phyloP scores from a whole-genome alignment of 192 early-diverging fungal genomes.

The Coemansia pectinata region DNA sequence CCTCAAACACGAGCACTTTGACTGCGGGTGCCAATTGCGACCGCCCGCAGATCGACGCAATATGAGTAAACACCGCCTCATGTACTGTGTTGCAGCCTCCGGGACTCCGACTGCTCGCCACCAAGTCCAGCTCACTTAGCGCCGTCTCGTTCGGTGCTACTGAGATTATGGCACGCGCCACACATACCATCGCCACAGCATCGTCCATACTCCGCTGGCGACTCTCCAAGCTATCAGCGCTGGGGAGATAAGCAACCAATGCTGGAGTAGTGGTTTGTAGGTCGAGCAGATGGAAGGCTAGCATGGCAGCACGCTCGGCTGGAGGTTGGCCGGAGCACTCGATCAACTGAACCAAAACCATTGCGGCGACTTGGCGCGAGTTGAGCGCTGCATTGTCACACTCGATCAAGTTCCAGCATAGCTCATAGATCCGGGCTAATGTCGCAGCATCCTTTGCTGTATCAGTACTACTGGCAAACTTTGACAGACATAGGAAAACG shows the following conservation, averaged over 20 bases:
- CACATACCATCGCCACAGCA: slow-evolving; percentile 53
- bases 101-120: slow-evolving; percentile 4
- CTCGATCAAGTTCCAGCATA: slow-evolving; percentile 38
- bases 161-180: slow-evolving; percentile 45
- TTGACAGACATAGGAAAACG: slow-evolving; percentile 38
- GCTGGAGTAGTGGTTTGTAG: background rate
- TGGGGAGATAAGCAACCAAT: slow-evolving; percentile 11
- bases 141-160: slow-evolving; percentile 34
- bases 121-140: slow-evolving; percentile 31
- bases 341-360: slow-evolving; percentile 41
- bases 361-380: slow-evolving; percentile 47
- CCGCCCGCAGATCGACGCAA: slow-evolving; percentile 63
- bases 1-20: slow-evolving; percentile 73
- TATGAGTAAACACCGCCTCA: slow-evolving; percentile 63
- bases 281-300: slow-evolving; percentile 29
- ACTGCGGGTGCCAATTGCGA: slow-evolving; percentile 64
- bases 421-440: slow-evolving; percentile 22
- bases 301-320: slow-evolving; percentile 11
- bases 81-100: slow-evolving; percentile 51
- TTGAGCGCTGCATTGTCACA: slow-evolving; percentile 27
- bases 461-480: background rate
- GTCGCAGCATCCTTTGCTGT: background rate
- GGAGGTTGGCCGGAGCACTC: slow-evolving; percentile 32
- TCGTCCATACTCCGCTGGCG: slow-evolving; percentile 38
- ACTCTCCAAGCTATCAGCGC: background rate